Evolutionary conservation across 176 grass and related monocot genomes (phyloP), one percentile per base, ranked within the genome.

Genomic region (Elymus sibiricus): DNA sequence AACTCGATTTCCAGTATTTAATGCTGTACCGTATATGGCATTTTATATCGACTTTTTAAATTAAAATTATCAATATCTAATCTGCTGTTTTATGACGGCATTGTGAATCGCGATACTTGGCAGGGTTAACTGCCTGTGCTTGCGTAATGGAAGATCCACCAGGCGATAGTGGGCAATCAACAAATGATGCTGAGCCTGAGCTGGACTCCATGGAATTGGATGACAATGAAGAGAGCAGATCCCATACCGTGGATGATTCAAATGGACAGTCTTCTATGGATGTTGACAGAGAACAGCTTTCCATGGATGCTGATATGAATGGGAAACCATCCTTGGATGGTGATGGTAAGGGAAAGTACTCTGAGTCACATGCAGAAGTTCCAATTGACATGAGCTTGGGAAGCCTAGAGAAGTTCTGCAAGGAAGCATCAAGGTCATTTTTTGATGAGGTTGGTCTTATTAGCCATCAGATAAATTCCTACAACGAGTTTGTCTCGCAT

Each of bases 391-490:
- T 92, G 80, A 92, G 70, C 68, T 19, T 90, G n/a, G 78, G n/a
- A 75, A 92, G 80, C 73, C 79, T 94, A 38, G 94, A 98, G 75
- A 91, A 91, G 29, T 95, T 98, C 31, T 98, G 89, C 75, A 95
- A 90, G 75, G 92, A 98, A 63, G 97, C 88, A 22, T 79, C 97
- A 68, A 82, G 76, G 77, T 86, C 90, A 9, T 98, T 98, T 63
- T 98, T 94, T 43, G 73, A 94, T 31, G 97, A 94, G 78, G 76
- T 85, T 77, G 92, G 94, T 79, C 79, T 98, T 31, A 92, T 98
- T 74, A 90, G 87, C 49, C 94, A 98, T 82, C 94, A 98, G 80
- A 88, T 95, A 83, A 95, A 86, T 82, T 98, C 93, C 11, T 98
- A 94, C 37, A 95, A 98, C 19, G 82, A 94, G 13, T 98, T 98